A percentile compares a stretch with the other conserved stretches of the same genome.
These are phyloP conservation scores for Vaccinium darrowii DNA, from an alignment of 148 eudicot genomes.

Conservation along the genomic window DNA sequence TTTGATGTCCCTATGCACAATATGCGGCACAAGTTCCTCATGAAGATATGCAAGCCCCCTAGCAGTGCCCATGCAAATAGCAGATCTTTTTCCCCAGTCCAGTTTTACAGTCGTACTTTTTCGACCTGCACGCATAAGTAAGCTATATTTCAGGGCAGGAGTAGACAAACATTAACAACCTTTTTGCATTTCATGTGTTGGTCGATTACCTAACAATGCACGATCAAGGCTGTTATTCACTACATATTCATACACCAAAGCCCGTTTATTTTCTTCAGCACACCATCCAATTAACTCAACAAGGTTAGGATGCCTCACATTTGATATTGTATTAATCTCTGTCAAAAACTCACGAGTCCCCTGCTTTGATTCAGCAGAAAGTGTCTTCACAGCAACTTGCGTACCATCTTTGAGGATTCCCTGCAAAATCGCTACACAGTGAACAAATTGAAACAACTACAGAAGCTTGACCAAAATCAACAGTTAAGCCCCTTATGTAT, in stretches of 20 bases:
- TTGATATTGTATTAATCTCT: conserved; percentile 74
- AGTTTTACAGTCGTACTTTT: conserved; percentile 44
- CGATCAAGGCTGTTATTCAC: conserved; percentile 85
- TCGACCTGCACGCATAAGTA: conserved; percentile 47
- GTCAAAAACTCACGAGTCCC: conserved; percentile 79
- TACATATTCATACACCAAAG: conserved; percentile 80
- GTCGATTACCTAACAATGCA: conserved; percentile 66
- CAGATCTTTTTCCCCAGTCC: conserved; percentile 75
- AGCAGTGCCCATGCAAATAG: conserved; percentile 80
- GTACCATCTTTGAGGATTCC: conserved; percentile 66
- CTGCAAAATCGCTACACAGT: conserved; percentile 32
- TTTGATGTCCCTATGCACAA: conserved; percentile 94
- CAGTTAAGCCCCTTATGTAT: neutral
- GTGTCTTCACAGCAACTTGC: conserved; percentile 84
- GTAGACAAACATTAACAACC: neutral
- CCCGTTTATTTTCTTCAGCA: conserved; percentile 62
- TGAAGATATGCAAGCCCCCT: conserved; percentile 83
- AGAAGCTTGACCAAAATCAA: neutral
- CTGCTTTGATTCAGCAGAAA: conserved; percentile 85
- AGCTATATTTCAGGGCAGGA: neutral
- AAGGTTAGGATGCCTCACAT: conserved; percentile 79
- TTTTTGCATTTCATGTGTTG: neutral
- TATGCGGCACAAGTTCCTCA: conserved; percentile 90
- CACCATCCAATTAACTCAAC: conserved; percentile 88
- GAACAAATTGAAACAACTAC: conserved; percentile 1